Conservation (phyloP, 257 asterid genomes). For the Scutellaria baicalensis region DNA sequence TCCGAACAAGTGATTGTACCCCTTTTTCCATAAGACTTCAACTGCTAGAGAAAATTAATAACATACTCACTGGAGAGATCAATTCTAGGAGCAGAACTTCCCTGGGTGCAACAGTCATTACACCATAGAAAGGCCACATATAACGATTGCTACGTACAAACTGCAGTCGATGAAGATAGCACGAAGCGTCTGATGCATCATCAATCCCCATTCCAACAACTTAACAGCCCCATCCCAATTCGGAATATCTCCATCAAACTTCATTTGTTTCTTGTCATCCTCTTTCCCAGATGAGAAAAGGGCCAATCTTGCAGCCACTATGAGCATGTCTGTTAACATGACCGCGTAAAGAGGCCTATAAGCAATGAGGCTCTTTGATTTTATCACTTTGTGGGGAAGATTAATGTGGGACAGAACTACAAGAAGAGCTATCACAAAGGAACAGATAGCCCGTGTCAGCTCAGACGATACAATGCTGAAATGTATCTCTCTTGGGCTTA, state of each 20-base stretch:
- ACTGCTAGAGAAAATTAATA: background rate
- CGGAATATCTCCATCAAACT: background rate
- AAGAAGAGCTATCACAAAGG: conserved; percentile 49
- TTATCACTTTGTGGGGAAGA: conserved; percentile 46
- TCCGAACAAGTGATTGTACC: no score
- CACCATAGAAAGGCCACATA: conserved; percentile 51
- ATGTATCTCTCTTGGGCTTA: conserved; percentile 42
- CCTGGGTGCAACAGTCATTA: background rate
- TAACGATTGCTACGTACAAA: conserved; percentile 48
- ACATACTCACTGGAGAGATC: background rate
- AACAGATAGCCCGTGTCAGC: conserved; percentile 45
- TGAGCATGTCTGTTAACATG: conserved; percentile 38
- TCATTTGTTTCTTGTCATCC: background rate
- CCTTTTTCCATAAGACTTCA: background rate
- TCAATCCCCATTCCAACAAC: conserved; percentile 54
- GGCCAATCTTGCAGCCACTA: conserved; percentile 38
- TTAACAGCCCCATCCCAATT: conserved; percentile 55
- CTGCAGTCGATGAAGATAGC: conserved; percentile 67
- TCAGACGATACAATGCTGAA: conserved; percentile 55
- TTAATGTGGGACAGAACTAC: conserved; percentile 48
- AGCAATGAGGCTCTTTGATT: conserved; percentile 55
- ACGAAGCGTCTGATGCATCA: conserved; percentile 54
- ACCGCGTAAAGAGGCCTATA: conserved; percentile 63
- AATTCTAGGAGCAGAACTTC: no score
- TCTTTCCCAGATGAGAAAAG: conserved; percentile 19